Evolutionary conservation across 768 basidiomycete species (phyloP).

Genomic region (Leccinum olivaceopallidum): DNA sequence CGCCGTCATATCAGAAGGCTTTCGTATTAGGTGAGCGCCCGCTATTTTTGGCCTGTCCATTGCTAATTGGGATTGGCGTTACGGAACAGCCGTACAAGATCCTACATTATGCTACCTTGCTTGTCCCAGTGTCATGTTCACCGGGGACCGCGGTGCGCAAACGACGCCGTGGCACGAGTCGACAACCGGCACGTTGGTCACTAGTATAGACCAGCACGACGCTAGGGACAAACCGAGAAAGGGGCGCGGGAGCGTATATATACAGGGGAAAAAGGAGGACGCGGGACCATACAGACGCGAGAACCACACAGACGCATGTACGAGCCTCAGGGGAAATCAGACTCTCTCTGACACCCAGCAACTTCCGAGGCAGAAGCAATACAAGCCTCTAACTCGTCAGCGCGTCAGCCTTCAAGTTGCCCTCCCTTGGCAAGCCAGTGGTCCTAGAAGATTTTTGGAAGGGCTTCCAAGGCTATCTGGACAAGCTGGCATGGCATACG

Average conservation of each 20-base stretch:
- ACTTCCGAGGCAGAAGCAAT: slow-evolving; percentile 35
- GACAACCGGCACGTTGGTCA: too few species aligned
- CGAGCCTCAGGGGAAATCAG: too few species aligned
- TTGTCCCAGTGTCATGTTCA: slow-evolving; percentile 51
- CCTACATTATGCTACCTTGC: slow-evolving; percentile 72
- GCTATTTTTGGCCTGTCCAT: neutral
- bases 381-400: slow-evolving; percentile 31
- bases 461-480: slow-evolving; percentile 85
- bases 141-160: too few species aligned
- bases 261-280: too few species aligned
- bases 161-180: too few species aligned
- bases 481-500: slow-evolving; percentile 88
- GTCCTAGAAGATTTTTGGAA: slow-evolving; percentile 89
- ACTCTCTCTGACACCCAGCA: slow-evolving; percentile 27
- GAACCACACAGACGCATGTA: too few species aligned
- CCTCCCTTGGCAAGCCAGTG: slow-evolving; percentile 58
- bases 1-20: slow-evolving; percentile 67
- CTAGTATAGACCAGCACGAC: too few species aligned
- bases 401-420: slow-evolving; percentile 23
- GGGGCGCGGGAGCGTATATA: too few species aligned
- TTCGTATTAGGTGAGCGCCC: slow-evolving; percentile 61
- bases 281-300: too few species aligned
- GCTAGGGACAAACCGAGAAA: too few species aligned
- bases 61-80: slow-evolving; percentile 46
- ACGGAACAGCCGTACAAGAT: slow-evolving; percentile 95